Percentiles rank a stretch among this genome's conserved stretches.
phyloP scores from a whole-genome alignment of 1,284 basidiomycete genomes.

The Sutorius eximius region DNA sequence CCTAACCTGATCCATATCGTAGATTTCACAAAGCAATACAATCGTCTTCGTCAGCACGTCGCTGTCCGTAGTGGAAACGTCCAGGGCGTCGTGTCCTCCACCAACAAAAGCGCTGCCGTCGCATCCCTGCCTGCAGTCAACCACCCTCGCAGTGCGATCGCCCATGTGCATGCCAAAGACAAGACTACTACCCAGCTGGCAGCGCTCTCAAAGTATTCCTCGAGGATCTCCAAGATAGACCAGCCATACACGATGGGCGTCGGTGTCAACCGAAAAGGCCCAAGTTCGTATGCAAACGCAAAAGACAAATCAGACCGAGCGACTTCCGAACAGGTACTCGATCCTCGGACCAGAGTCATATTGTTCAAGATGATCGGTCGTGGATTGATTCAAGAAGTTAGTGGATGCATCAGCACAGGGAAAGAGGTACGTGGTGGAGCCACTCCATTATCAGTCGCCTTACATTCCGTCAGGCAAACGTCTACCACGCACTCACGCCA shows the following conservation, averaged over 20 bases:
- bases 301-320: conserved; percentile 95
- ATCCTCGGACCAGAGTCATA: conserved; percentile 87
- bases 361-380: conserved; percentile 93
- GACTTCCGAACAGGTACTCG: conserved; percentile 92
- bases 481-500: conserved; percentile 82
- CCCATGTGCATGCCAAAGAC: conserved; percentile 42
- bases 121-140: conserved; percentile 74
- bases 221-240: conserved; percentile 67
- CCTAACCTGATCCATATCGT: background rate
- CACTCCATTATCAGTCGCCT: conserved; percentile 2
- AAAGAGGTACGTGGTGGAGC: conserved; percentile 73
- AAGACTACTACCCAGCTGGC: conserved; percentile 67
- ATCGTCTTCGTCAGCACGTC: conserved; percentile 84
- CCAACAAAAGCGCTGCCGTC: conserved; percentile 49
- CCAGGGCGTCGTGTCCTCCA: conserved; percentile 52
- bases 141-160: conserved; percentile 46
- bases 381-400: conserved; percentile 82
- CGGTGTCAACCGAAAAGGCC: conserved; percentile 86
- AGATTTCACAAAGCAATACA: conserved; percentile 98
- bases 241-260: conserved; percentile 77
- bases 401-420: conserved; percentile 92
- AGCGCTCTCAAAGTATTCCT: conserved; percentile 69
- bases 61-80: conserved; percentile 70
- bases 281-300: conserved; percentile 77
- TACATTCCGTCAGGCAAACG: conserved; percentile 69